phyloP scores from a whole-genome alignment of 2,329 filamentous ascomycete species.

The Exophiala oligosperma region DNA sequence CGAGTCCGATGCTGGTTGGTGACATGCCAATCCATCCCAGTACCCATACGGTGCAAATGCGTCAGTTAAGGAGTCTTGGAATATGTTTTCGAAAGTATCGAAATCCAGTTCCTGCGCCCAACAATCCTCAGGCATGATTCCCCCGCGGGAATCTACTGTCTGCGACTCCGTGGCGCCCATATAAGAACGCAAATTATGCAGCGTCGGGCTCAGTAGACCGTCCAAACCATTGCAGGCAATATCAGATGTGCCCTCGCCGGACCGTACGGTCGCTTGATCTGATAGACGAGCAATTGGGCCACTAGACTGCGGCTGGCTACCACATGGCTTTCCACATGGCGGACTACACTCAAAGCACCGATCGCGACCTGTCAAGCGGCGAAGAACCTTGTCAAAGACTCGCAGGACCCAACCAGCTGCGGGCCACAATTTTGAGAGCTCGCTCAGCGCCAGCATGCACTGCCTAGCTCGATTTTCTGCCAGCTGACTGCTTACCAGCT shows the following conservation, averaged over 20 bases:
- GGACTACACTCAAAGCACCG: neutral
- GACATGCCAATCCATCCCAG: conserved; percentile 4
- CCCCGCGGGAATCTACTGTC: neutral
- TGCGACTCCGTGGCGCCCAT: neutral
- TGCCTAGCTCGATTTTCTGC: conserved; percentile 31
- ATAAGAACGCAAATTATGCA: conserved; percentile 1
- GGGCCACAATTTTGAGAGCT: conserved; percentile 28
- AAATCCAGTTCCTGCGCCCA: conserved; percentile 5
- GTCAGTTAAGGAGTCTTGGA: conserved; percentile 4
- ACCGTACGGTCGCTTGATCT: conserved; percentile 1
- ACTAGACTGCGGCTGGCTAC: neutral
- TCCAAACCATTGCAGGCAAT: conserved; percentile 3
- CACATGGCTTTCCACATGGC: conserved; percentile 1
- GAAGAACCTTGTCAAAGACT: conserved; percentile 4
- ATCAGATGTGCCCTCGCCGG: conserved; percentile 4
- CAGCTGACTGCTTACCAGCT: conserved; percentile 22
- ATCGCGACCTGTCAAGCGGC: conserved; percentile 6
- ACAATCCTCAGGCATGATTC: conserved; percentile 4
- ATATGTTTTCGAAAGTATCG: conserved; percentile 4
- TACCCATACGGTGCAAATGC: conserved; percentile 3
- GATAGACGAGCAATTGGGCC: conserved; percentile 1
- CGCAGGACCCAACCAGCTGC: conserved; percentile 19
- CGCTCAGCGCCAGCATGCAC: conserved; percentile 30
- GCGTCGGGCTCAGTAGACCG: conserved; percentile 3
- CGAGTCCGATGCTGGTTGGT: conserved; percentile 1